Percentiles rank a stretch among this genome's conserved stretches.
phyloP scores from a whole-genome alignment of 352 stramenopile species.

The Phytophthora macrochlamydospora region DNA sequence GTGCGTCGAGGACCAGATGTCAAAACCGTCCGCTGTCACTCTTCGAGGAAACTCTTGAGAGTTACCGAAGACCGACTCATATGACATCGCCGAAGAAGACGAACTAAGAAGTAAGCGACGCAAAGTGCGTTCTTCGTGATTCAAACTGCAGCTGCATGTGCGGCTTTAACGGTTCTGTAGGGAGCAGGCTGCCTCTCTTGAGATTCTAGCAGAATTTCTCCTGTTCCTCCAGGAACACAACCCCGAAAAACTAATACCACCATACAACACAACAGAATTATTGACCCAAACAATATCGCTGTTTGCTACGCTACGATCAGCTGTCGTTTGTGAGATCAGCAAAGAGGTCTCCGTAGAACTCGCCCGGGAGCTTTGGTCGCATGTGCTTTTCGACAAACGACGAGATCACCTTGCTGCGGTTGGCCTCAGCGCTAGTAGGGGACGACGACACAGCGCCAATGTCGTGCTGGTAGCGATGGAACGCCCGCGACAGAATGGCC shows the following conservation, averaged over 20 bases:
- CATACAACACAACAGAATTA: not conserved
- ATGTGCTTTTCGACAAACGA: slow-evolving; percentile 84
- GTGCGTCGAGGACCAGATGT: too few relatives aligned
- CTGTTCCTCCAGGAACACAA: not conserved
- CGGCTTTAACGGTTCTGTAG: too few relatives aligned
- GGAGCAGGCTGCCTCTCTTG: too few relatives aligned
- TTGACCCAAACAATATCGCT: not conserved
- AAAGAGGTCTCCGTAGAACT: slow-evolving; percentile 89
- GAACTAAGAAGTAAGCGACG: too few relatives aligned
- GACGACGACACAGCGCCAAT: slow-evolving; percentile 68
- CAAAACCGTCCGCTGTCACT: too few relatives aligned
- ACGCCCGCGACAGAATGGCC: slow-evolving; percentile 66
- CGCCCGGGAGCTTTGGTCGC: slow-evolving; percentile 77
- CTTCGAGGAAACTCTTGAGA: too few relatives aligned
- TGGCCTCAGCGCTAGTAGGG: slow-evolving; percentile 71
- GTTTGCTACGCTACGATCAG: not conserved
- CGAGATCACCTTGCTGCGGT: slow-evolving; percentile 72
- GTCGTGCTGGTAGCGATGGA: slow-evolving; percentile 78
- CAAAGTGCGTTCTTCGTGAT: too few relatives aligned
- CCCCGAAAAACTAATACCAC: not conserved
- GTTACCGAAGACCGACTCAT: too few relatives aligned
- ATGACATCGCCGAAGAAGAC: too few relatives aligned
- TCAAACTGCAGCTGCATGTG: too few relatives aligned
- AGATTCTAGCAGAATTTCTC: too few relatives aligned
- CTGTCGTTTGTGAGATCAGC: slow-evolving; percentile 46